A percentile compares a stretch with the other conserved stretches of the same genome.
These are phyloP conservation scores for Debaryomyces fabryi DNA, from an alignment of 1,139 yeast species.

Conservation along the genomic window DNA sequence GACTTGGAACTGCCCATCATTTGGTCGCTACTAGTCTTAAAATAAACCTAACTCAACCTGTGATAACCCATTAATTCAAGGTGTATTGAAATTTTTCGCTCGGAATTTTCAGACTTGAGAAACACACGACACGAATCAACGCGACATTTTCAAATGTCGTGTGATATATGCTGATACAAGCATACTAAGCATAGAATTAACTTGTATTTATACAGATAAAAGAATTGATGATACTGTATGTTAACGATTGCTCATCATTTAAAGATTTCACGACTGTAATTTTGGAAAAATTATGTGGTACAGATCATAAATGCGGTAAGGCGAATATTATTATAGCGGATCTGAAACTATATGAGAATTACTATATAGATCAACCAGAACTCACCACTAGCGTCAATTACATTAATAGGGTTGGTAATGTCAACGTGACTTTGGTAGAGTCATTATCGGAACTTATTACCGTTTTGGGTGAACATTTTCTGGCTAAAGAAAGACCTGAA, in stretches of 20 bases:
- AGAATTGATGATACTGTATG: constrained; percentile 58
- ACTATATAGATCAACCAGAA: not conserved
- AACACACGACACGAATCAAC: not conserved
- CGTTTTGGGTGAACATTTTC: constrained; percentile 3
- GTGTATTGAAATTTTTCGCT: constrained; percentile 6
- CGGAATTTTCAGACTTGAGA: constrained; percentile 2
- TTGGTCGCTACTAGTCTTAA: not conserved
- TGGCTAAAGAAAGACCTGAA: not conserved
- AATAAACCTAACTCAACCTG: not conserved
- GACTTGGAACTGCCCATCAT: constrained; percentile 5
- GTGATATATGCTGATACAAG: constrained; percentile 27
- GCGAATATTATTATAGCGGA: constrained; percentile 15
- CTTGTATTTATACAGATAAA: constrained; percentile 1
- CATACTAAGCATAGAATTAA: constrained; percentile 44
- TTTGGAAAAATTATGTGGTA: not conserved
- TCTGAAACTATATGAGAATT: constrained; percentile 7
- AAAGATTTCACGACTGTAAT: constrained; percentile 6
- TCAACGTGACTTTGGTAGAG: constrained; percentile 13
- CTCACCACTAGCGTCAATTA: constrained; percentile 4
- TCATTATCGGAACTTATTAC: constrained; percentile 12
- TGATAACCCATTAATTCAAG: not conserved
- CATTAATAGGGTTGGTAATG: constrained; percentile 8
- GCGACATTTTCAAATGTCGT: constrained; percentile 7
- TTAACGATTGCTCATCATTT: constrained; percentile 2
- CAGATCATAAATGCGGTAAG: not conserved